Base-by-base conservation (phyloP, 1,284 basidiomycete species). In the Pseudozyma sp. region DNA sequence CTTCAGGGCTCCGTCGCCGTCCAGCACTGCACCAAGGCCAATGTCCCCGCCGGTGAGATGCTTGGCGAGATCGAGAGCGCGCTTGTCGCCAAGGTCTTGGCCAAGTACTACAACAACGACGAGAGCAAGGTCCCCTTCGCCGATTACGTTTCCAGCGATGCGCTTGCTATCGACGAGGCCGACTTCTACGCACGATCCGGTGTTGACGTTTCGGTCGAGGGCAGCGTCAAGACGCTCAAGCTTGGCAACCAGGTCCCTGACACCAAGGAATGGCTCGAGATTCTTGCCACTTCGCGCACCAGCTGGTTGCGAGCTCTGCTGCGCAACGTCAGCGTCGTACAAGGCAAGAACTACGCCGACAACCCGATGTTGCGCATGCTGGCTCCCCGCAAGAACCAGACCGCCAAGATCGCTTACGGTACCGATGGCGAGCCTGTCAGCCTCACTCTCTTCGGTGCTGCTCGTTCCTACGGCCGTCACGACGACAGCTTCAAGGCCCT, bases 1-100 rank as follows among this genome's bases (percentile, higher is more conserved):
- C 90, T 99, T 53, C 95, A 97, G 86, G 96, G 97, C 35, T 96
- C 97, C 12, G 92, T 99, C 57, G 95, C 96, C 2, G 94, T 90
- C 71, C 94, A 93, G 86, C 91, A 94, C 86, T 91, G 93, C 16
- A 92, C 88, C 53, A 88, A 91, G 81, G 96, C 94, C 86, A 93
- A 99, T 81, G 94, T 97, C 86, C 94, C 96, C 9, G 92, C 98
- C 85, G 92, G 91, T 83, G 93, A 96, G 50, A 88, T 99, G 76
- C 90, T 99, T 55, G 94, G 93, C 61, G 92, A 92, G 86, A 92
- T 98, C 85, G 92, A 94, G 83, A 86, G 89, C 35, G 87, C 88
- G 35, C 91, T 99, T 57, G 90, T 93, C 66, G 86, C 91, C 82
- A 92, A 91, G 82, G 89, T 98, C 54, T 88, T 97, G n/a, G 89